These are phyloP conservation scores for Candida ulmi DNA, from an alignment of 805 yeast genomes.

Conservation along the genomic window DNA sequence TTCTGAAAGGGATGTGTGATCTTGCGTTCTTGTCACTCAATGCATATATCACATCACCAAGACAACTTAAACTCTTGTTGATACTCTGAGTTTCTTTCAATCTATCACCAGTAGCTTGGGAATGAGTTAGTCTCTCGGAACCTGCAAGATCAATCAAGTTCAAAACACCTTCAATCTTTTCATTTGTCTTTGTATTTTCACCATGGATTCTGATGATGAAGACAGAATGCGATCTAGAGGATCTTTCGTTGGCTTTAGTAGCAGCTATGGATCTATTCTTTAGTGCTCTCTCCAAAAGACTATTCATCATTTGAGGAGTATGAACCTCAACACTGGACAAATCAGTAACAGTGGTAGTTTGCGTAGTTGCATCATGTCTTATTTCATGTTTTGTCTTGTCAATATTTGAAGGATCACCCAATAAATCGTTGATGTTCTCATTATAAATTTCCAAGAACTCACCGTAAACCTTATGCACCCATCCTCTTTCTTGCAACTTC, in stretches of 20 bases:
- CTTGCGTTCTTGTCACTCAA: constrained; percentile 40
- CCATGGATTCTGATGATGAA: constrained; percentile 64
- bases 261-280: constrained; percentile 71
- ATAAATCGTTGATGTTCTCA: constrained; percentile 69
- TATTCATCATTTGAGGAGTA: constrained; percentile 42
- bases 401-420: constrained; percentile 26
- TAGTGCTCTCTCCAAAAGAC: constrained; percentile 48
- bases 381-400: constrained; percentile 52
- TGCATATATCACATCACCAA: constrained; percentile 85
- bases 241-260: constrained; percentile 73
- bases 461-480: constrained; percentile 59
- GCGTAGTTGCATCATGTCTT: constrained; percentile 52
- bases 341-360: constrained; percentile 58
- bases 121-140: constrained; percentile 73
- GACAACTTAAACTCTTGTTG: constrained; percentile 78
- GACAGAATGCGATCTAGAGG: constrained; percentile 89
- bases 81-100: constrained; percentile 84
- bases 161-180: constrained; percentile 49
- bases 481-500: constrained; percentile 45
- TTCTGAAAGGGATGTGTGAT: constrained; percentile 85
- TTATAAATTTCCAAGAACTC: constrained; percentile 89
- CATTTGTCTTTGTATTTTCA: constrained; percentile 40
- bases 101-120: constrained; percentile 76
- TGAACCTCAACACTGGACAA: constrained; percentile 43
- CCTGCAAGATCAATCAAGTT: constrained; percentile 93